Base-by-base conservation (phyloP, 1,284 basidiomycete genomes). In the Porodaedalea pini region DNA sequence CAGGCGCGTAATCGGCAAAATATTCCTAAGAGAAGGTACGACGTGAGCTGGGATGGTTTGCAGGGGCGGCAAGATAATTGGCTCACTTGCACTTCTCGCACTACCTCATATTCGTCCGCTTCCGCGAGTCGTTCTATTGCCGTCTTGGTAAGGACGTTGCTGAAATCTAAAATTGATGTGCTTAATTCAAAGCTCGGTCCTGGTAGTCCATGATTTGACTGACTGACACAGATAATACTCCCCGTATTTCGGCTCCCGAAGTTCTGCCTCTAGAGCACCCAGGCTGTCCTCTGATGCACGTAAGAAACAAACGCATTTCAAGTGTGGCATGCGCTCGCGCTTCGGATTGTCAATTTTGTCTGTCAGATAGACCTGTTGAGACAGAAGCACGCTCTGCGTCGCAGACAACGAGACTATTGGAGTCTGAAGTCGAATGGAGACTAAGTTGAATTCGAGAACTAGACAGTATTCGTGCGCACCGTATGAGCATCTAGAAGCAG, bases 191-290 rank as follows among this genome's bases (percentile, higher is more conserved):
- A 49, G 57, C 57, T 51, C 32, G 56, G 56, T 64, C 44, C 41
- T n/a, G 62, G 47, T 15, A 61, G 58, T 25, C 57, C 57, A 60
- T 71, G 72, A 70, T 81, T 74, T 78, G 79, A 88, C 84, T 79
- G 75, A 92, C 93, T 87, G 80, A 97, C 94, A 97, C 67, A 98
- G 77, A 80, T 94, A 98, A 75, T 99, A 99, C 73, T 92, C 90
- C 68, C 92, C 92, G 69, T 99, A 99, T 70, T 90, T 88, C 3
- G 95, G 97, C 66, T 92, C 89, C 43, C 79, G 79, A 52, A 99
- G 78, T 70, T 99, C 97, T 43, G 80, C 75, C 64, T 90, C 88
- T 51, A 98, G 78, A 7, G 89, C 88, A 58, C 86, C 84, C 50
- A 99, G 77, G 65, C 90, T 94, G 31, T 87, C 82, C 51, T 90